These are phyloP conservation scores for Eremothecium coryli DNA, from an alignment of 1,139 yeast genomes.

Conservation along the genomic window DNA sequence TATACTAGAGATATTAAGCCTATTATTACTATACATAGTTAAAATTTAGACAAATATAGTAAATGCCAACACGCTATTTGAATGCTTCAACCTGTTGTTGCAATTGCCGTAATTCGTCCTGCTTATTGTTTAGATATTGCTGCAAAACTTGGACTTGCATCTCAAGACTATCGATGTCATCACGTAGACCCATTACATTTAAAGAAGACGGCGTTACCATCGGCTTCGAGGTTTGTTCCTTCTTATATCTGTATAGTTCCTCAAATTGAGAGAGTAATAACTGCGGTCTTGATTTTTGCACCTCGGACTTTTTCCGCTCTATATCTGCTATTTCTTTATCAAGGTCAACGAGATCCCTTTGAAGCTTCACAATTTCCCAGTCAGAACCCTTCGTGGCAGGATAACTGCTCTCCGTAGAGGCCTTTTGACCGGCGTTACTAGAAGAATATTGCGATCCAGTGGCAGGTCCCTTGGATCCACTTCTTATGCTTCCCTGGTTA, in stretches of 20 bases:
- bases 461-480: conserved; percentile 18
- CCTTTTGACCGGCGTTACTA: conserved; percentile 30
- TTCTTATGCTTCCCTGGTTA: conserved; percentile 38
- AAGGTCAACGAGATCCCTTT: conserved; percentile 66
- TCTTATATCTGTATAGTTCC: conserved; percentile 68
- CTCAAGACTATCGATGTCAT: conserved; percentile 40
- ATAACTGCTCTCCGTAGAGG: conserved; percentile 71
- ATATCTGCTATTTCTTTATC: conserved; percentile 56
- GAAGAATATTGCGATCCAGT: conserved; percentile 31
- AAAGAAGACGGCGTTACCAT: conserved; percentile 10
- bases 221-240: conserved; percentile 32
- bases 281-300: conserved; percentile 26
- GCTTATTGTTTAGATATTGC: conserved; percentile 42
- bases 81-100: conserved; percentile 33
- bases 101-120: conserved; percentile 38
- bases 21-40: background rate
- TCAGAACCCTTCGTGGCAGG: conserved; percentile 63
- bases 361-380: conserved; percentile 82
- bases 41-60: background rate
- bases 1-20: background rate
- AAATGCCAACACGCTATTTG: background rate
- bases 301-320: conserved; percentile 37
- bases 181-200: conserved; percentile 35
- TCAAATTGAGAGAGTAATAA: conserved; percentile 65
- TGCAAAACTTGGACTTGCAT: conserved; percentile 47